A percentile compares a stretch with the other conserved stretches of the same genome.
Conservation (phyloP, 1,284 basidiomycete species). For the Austroboletus rostrupii region DNA sequence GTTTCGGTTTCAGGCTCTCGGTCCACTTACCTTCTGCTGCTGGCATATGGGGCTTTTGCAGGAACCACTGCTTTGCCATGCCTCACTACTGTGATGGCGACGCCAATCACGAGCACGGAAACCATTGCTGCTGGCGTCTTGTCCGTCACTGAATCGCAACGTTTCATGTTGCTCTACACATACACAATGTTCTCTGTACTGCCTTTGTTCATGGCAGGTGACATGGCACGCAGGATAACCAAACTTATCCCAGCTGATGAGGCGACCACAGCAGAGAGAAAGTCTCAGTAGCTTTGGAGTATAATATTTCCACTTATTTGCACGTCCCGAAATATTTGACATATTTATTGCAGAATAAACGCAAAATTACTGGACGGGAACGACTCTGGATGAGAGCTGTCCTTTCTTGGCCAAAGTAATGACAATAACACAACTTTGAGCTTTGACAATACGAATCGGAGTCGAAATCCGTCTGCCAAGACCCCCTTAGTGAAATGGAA, state of each 20-base stretch:
- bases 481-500: too few relatives aligned
- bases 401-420: too few relatives aligned
- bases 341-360: too few relatives aligned
- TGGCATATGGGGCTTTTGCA: constrained; percentile 75
- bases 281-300: constrained; percentile 11
- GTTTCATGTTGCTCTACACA: constrained; percentile 55
- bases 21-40: constrained; percentile 51
- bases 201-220: constrained; percentile 67
- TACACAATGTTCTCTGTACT: constrained; percentile 77
- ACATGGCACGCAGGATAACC: constrained; percentile 53
- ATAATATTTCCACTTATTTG: too few relatives aligned
- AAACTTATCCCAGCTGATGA: constrained; percentile 12
- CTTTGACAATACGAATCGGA: too few relatives aligned
- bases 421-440: too few relatives aligned
- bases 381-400: too few relatives aligned
- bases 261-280: constrained; percentile 11
- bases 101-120: constrained; percentile 34
- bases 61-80: constrained; percentile 76
- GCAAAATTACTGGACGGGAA: too few relatives aligned
- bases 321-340: too few relatives aligned
- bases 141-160: constrained; percentile 43
- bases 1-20: constrained; percentile 36
- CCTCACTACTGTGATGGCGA: constrained; percentile 53
- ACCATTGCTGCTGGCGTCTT: constrained; percentile 33
- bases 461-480: too few relatives aligned